Conservation (phyloP, 768 basidiomycete genomes). For the Tylopilus cervinicoccineus region DNA sequence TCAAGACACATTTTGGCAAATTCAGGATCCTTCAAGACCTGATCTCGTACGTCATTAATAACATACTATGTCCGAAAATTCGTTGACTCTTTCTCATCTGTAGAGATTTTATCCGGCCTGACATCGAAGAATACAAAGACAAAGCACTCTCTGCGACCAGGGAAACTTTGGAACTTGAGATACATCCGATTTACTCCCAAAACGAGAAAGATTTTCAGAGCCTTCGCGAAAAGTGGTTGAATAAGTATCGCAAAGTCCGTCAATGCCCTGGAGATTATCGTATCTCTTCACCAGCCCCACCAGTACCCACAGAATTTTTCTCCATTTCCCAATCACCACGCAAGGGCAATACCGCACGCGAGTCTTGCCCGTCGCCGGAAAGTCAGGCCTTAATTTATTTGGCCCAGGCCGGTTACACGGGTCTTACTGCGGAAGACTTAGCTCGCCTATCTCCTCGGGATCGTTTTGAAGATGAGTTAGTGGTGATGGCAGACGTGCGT, state of each 20-base stretch:
- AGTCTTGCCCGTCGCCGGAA: not conserved
- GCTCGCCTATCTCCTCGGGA: slow-evolving; percentile 23
- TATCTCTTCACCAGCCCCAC: not conserved
- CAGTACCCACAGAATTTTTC: too few relatives aligned
- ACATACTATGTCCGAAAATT: not conserved
- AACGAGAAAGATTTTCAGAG: slow-evolving; percentile 23
- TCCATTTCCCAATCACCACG: too few relatives aligned
- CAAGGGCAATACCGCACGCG: too few relatives aligned
- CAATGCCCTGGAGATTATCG: not conserved
- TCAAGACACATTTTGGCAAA: slow-evolving; percentile 37
- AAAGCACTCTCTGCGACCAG: slow-evolving; percentile 25
- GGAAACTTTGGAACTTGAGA: slow-evolving; percentile 38
- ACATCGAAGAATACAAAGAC: slow-evolving; percentile 28
- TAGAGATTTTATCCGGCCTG: slow-evolving; percentile 27
- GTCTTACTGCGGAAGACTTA: slow-evolving; percentile 24
- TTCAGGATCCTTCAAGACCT: slow-evolving; percentile 34
- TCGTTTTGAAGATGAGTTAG: slow-evolving; percentile 39
- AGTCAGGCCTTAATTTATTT: slow-evolving; percentile 24
- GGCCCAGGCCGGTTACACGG: slow-evolving; percentile 27
- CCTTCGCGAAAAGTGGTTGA: slow-evolving; percentile 24
- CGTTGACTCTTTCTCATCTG: not conserved
- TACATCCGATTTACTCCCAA: slow-evolving; percentile 36
- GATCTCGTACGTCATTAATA: slow-evolving; percentile 31
- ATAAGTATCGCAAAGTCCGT: slow-evolving; percentile 20
- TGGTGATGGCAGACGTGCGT: slow-evolving; percentile 50